Conservation (phyloP, 2,329 filamentous ascomycete genomes). For the Trichoderma sp. region DNA sequence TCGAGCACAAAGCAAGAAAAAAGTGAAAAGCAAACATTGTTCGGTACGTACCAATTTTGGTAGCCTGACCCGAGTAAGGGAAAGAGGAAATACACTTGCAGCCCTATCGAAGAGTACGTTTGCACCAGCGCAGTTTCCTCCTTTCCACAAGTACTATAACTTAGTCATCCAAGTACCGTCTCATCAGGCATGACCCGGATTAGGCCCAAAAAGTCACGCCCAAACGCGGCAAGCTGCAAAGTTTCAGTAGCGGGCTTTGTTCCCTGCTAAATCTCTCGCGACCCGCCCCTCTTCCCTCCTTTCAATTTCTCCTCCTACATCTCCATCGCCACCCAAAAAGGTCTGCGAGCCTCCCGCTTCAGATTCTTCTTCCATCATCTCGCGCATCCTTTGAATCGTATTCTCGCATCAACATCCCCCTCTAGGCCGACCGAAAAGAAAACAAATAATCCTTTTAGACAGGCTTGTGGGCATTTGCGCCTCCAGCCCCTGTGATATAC, state of each 20-base stretch:
- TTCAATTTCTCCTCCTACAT: constrained; percentile 22
- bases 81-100: not conserved
- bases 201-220: not conserved
- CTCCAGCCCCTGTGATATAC: constrained; percentile 23
- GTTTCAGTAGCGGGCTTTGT: constrained; percentile 11
- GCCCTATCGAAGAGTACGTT: not conserved
- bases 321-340: constrained; percentile 9
- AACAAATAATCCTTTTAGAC: constrained; percentile 6
- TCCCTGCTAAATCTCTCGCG: constrained; percentile 9
- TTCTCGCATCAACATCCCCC: not conserved
- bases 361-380: not conserved
- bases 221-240: constrained; percentile 7
- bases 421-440: constrained; percentile 11
- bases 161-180: not conserved
- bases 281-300: constrained; percentile 20
- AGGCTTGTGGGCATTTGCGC: constrained; percentile 17
- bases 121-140: rapidly evolving
- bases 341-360: not conserved
- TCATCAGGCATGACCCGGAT: not conserved
- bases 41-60: constrained; percentile 7
- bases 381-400: not conserved
- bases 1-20: not conserved
- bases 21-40: not conserved
- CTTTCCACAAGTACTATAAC: not conserved
- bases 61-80: not conserved